Percentiles rank a stretch among this genome's conserved stretches.
These are phyloP conservation scores for Verruconis gallopava DNA, from an alignment of 2,329 filamentous ascomycete genomes.

Conservation along the genomic window DNA sequence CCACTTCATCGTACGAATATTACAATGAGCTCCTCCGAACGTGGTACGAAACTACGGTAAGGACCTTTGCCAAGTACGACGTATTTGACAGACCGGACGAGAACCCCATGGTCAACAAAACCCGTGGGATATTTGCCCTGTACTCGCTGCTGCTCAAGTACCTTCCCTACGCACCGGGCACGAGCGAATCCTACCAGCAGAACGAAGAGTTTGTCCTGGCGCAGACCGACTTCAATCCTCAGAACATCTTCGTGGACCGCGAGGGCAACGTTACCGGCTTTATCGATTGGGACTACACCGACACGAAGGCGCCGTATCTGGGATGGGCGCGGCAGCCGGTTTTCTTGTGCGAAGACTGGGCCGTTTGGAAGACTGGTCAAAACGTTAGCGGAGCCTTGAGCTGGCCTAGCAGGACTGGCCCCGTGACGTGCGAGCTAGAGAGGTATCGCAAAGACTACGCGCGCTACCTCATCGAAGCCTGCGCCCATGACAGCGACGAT, in stretches of 20 bases:
- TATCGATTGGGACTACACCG: slow-evolving; percentile 13
- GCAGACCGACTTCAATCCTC: slow-evolving; percentile 11
- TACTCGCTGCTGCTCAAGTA: not conserved
- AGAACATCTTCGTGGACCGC: slow-evolving; percentile 15
- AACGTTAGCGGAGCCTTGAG: too few species aligned
- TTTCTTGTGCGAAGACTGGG: not conserved
- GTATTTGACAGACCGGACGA: not conserved
- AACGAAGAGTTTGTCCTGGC: slow-evolving; percentile 1
- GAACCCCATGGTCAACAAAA: not conserved
- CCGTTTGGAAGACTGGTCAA: not conserved
- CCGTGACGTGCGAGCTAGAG: not conserved
- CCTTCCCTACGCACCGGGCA: not conserved
- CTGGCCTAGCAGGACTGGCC: not conserved
- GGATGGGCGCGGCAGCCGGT: slow-evolving; percentile 2
- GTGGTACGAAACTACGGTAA: not conserved
- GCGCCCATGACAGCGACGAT: not conserved
- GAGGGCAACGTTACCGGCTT: slow-evolving; percentile 12
- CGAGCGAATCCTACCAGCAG: not conserved
- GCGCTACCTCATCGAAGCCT: not conserved
- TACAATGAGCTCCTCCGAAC: not conserved
- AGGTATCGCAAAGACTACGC: slow-evolving; percentile 1
- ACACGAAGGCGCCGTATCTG: slow-evolving; percentile 2
- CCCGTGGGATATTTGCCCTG: not conserved
- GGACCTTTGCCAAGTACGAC: not conserved
- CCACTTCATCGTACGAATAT: not conserved